Percentiles rank a stretch among this genome's conserved stretches.
phyloP scores from a whole-genome alignment of 2,329 filamentous ascomycete genomes.

The Xenosphaeropsis pyriputrescens region DNA sequence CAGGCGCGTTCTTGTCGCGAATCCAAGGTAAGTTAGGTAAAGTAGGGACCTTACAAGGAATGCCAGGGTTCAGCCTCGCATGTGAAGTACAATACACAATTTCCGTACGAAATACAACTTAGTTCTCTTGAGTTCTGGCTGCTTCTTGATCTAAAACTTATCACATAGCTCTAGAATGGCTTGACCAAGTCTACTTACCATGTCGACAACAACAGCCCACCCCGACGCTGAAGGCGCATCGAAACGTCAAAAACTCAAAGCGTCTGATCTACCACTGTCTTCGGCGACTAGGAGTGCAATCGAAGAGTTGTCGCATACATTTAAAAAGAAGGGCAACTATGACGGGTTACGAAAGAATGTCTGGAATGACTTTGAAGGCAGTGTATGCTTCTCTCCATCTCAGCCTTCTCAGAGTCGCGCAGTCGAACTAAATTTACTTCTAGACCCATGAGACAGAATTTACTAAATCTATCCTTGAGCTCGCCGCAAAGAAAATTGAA shows the following conservation, averaged over 20 bases:
- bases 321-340: constrained; percentile 79
- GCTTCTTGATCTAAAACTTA: too few relatives aligned
- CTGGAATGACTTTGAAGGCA: constrained; percentile 59
- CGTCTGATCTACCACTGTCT: constrained; percentile 60
- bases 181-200: too few relatives aligned
- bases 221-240: constrained; percentile 2
- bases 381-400: constrained; percentile 28
- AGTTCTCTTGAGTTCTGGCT: too few relatives aligned
- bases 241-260: constrained; percentile 42
- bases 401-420: background rate
- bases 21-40: too few relatives aligned
- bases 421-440: constrained; percentile 1
- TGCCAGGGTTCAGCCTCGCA: too few relatives aligned
- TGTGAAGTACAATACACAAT: too few relatives aligned
- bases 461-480: constrained; percentile 48
- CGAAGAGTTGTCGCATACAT: constrained; percentile 61
- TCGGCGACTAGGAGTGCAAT: constrained; percentile 61
- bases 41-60: too few relatives aligned
- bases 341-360: constrained; percentile 64
- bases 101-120: too few relatives aligned
- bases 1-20: too few relatives aligned
- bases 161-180: too few relatives aligned
- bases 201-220: background rate
- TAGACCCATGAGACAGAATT: constrained; percentile 59
- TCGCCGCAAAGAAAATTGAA: constrained; percentile 62